phyloP scores from a whole-genome alignment of 2,329 filamentous ascomycete species.

The Harringtonia lauricola region DNA sequence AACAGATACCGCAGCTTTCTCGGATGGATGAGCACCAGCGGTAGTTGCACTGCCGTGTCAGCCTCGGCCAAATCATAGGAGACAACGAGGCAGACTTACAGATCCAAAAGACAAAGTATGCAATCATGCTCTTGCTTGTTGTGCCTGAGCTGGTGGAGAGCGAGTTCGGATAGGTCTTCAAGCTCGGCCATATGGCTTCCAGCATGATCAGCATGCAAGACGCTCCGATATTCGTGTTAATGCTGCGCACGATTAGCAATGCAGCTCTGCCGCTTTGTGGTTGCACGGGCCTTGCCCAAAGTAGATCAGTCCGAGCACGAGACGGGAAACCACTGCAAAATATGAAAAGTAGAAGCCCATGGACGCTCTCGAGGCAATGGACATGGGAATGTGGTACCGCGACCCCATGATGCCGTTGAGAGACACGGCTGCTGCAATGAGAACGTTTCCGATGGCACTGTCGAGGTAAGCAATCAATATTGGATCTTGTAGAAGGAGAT shows the following conservation, averaged over 20 bases:
- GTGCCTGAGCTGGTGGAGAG: constrained; percentile 24
- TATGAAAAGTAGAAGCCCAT: constrained; percentile 24
- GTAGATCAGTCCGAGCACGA: constrained; percentile 23
- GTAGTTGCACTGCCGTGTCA: constrained; percentile 12
- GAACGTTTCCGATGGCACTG: constrained; percentile 10
- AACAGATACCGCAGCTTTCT: constrained; percentile 16
- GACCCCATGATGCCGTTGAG: constrained; percentile 24
- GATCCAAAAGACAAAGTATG: constrained; percentile 15
- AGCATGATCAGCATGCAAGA: constrained; percentile 19
- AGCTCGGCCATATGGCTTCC: constrained; percentile 28
- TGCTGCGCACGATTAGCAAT: too few relatives aligned
- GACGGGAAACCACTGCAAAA: constrained; percentile 20
- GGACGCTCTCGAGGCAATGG: constrained; percentile 23
- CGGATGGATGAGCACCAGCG: constrained; percentile 16
- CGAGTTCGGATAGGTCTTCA: constrained; percentile 26
- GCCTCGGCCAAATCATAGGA: not conserved
- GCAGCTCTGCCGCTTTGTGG: too few relatives aligned
- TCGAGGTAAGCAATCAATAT: not conserved
- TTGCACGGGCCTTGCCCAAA: constrained; percentile 17
- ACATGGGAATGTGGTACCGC: constrained; percentile 25
- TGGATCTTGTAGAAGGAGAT: too few relatives aligned
- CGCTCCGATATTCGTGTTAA: constrained; percentile 13
- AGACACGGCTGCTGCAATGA: constrained; percentile 24
- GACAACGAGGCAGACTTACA: not conserved
- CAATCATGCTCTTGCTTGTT: constrained; percentile 11